Conservation (phyloP, 768 basidiomycete genomes). For the Hericium alpestre region DNA sequence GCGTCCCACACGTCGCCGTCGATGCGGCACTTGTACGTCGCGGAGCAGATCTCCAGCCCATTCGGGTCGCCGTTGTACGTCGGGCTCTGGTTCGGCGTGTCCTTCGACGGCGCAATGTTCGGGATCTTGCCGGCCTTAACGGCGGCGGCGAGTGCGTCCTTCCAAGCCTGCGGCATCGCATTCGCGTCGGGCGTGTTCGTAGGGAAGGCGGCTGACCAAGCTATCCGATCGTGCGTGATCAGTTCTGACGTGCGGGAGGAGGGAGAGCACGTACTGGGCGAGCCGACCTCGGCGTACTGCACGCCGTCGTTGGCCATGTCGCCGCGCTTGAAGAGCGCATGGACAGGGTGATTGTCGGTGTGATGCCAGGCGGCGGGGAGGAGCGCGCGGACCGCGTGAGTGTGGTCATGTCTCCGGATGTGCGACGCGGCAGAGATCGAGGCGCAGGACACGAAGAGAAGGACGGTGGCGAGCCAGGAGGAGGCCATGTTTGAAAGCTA, state of each 20-base stretch:
- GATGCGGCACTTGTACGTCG: constrained; percentile 46
- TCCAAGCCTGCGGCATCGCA: constrained; percentile 58
- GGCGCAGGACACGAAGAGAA: too few species aligned
- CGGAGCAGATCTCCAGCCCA: constrained; percentile 58
- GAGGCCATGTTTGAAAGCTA: too few species aligned
- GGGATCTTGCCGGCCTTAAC: constrained; percentile 65
- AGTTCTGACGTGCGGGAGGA: neutral
- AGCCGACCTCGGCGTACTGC: constrained; percentile 46
- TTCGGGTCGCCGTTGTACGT: constrained; percentile 33
- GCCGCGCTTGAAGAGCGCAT: constrained; percentile 50
- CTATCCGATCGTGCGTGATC: constrained; percentile 22
- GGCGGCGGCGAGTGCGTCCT: constrained; percentile 58
- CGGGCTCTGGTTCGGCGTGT: constrained; percentile 21
- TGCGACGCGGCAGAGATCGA: too few species aligned
- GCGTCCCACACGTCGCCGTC: constrained; percentile 67
- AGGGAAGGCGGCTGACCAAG: constrained; percentile 59
- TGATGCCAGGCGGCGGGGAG: constrained; percentile 50
- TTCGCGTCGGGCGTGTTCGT: constrained; percentile 33
- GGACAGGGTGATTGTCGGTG: constrained; percentile 43
- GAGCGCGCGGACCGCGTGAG: constrained; percentile 12
- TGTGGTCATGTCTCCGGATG: constrained; percentile 1
- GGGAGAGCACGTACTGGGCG: constrained; percentile 33
- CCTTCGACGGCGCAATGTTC: constrained; percentile 42
- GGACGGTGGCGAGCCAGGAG: too few species aligned
- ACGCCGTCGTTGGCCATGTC: constrained; percentile 30